phyloP scores from a whole-genome alignment of 495 filamentous ascomycete species.

The Podospora pseudocomata region DNA sequence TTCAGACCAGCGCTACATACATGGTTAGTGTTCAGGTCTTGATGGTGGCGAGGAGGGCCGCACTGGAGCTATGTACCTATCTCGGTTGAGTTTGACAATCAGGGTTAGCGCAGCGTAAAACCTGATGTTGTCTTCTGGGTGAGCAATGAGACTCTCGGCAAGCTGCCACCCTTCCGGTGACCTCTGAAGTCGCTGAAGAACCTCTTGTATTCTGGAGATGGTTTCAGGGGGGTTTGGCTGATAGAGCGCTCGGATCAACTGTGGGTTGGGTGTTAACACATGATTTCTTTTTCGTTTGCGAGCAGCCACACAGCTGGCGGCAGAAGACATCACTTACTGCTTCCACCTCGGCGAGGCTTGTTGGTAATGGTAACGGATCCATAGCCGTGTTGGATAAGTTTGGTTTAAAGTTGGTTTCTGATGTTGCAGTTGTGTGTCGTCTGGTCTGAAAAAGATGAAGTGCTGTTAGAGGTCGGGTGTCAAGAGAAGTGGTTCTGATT shows the following conservation, averaged over 20 bases:
- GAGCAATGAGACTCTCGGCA: slow-evolving; percentile 66
- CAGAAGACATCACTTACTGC: slow-evolving; percentile 27
- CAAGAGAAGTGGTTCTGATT: background rate
- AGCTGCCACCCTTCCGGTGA: slow-evolving; percentile 80
- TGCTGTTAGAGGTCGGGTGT: background rate
- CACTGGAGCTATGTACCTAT: slow-evolving; percentile 50
- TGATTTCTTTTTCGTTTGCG: background rate
- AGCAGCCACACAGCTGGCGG: background rate
- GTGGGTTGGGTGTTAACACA: slow-evolving; percentile 4
- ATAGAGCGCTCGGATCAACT: slow-evolving; percentile 69
- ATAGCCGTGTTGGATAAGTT: slow-evolving; percentile 15
- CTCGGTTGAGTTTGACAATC: slow-evolving; percentile 84
- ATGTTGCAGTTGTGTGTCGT: background rate
- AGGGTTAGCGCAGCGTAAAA: slow-evolving; percentile 96
- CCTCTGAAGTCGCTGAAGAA: slow-evolving; percentile 72
- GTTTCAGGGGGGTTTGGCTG: slow-evolving; percentile 58
- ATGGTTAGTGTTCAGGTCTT: slow-evolving; percentile 3
- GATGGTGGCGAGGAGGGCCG: background rate
- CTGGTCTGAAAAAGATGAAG: background rate
- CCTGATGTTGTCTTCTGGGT: slow-evolving; percentile 64
- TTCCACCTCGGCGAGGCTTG: slow-evolving; percentile 42
- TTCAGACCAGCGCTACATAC: slow-evolving; percentile 54
- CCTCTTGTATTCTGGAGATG: slow-evolving; percentile 66
- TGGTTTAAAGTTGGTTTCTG: background rate
- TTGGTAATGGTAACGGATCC: slow-evolving; percentile 33